Percentiles rank a stretch among this genome's conserved stretches.
phyloP scores from a whole-genome alignment of 106 monocot species.

The Acorus calamus region DNA sequence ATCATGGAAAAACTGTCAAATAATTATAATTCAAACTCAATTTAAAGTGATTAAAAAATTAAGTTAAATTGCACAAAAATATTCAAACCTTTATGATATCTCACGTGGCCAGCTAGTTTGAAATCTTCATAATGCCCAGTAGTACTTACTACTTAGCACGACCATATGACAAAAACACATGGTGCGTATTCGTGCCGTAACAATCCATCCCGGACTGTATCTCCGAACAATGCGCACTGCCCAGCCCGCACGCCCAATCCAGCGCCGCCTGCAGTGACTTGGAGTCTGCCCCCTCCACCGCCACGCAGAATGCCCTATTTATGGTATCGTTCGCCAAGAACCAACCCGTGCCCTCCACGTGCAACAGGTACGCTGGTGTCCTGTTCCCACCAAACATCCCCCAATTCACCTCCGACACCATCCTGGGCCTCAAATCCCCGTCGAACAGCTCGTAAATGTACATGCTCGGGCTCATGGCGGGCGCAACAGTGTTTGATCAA shows the following conservation, averaged over 20 bases:
- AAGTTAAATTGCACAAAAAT: no score
- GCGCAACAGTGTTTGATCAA: constrained; percentile 61
- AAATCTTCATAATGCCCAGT: no score
- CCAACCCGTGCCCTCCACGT: constrained; percentile 64
- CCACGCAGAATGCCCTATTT: constrained; percentile 77
- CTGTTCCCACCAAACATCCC: constrained; percentile 73
- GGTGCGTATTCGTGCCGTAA: constrained; percentile 61
- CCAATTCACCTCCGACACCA: constrained; percentile 78
- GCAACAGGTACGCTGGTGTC: constrained; percentile 52
- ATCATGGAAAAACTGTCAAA: no score
- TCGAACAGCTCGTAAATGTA: constrained; percentile 95
- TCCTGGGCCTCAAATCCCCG: constrained; percentile 62
- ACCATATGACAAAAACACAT: no score
- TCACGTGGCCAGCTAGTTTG: no score
- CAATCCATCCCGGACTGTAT: constrained; percentile 82
- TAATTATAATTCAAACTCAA: no score
- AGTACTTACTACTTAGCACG: no score
- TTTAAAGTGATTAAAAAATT: no score
- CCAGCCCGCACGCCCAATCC: constrained; percentile 95
- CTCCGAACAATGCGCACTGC: constrained; percentile 61
- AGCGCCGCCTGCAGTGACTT: constrained; percentile 70
- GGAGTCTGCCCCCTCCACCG: constrained; percentile 37
- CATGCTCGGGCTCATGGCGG: constrained; percentile 51
- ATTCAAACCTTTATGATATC: no score
- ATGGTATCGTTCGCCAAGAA: constrained; percentile 81